Evolutionary conservation across 805 yeast species (phyloP), one percentile per base, ranked within the genome.

Genomic region (Starmerella kuoi): DNA sequence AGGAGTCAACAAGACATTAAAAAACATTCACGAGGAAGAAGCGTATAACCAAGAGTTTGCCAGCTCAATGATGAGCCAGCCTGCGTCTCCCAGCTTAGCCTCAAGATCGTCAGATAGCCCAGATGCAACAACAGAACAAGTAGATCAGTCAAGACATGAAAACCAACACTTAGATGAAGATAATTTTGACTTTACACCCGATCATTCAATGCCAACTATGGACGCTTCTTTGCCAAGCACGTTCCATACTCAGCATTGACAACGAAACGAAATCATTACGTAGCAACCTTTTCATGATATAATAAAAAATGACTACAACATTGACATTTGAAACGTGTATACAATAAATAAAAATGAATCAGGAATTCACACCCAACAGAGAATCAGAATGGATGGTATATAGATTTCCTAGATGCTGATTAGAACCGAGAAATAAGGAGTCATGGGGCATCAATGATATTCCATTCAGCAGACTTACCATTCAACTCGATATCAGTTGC

Each of bases 1-100:
- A 9, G 86, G 85, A 0, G 53, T 76, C 8, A 64, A 66, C 2
- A 73, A 69, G 55, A 78, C 82, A 1, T 64, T 76, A 49, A 60
- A 58, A 23, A 54, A 56, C 19, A 32, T 55, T 30, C 47, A 55
- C 27, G 41, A 41, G 30, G 40, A 42, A 31, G 31, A 42, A 21
- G 26, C 19, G 14, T 37, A 41, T 15, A 23, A 36, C n/a, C 31
- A 27, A 3, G 42, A 37, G 26, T 9, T 8, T 11, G 8, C 26
- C 26, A 21, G 37, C 37, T 21, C 37, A 19, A 22, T 26, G 12
- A 6, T 21, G 18, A 9, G 14, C 9, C 9, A 9, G 28, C 12
- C 28, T 9, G 28, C 9, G 28, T 25, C 28, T 14, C 28, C 28
- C 28, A 14, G 9, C 14, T 9, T 11, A 14, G 9, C 28, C 14